A percentile compares a stretch with the other conserved stretches of the same genome.
phyloP scores from a whole-genome alignment of 345 rosid species.

The Aethionema arabicum region DNA sequence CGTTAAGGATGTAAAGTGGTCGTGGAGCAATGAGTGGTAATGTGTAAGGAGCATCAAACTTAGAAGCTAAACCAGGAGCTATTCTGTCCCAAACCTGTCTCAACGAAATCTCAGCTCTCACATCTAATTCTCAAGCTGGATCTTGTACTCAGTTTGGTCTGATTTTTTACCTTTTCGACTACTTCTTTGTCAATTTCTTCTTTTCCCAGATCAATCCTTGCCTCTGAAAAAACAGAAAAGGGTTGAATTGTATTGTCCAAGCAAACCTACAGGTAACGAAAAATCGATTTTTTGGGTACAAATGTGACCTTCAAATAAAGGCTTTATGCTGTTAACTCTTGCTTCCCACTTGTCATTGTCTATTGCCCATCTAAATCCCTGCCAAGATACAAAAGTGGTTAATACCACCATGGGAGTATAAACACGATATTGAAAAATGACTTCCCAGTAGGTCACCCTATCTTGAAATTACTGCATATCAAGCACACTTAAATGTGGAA shows the following conservation, averaged over 20 bases:
- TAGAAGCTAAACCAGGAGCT: slow-evolving; percentile 81
- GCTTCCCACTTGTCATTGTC: slow-evolving; percentile 78
- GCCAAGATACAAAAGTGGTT: slow-evolving; percentile 21
- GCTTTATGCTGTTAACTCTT: slow-evolving; percentile 76
- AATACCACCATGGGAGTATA: not conserved
- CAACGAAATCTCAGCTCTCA: slow-evolving; percentile 5
- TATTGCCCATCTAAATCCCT: slow-evolving; percentile 92
- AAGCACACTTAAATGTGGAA: too few species aligned
- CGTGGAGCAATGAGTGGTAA: slow-evolving; percentile 69
- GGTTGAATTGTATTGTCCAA: not conserved
- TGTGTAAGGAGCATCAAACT: slow-evolving; percentile 70
- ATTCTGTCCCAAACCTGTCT: slow-evolving; percentile 85
- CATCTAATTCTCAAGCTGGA: not conserved
- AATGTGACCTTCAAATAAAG: slow-evolving; percentile 74
- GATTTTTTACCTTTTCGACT: slow-evolving; percentile 81
- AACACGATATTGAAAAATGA: too few species aligned
- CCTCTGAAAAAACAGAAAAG: slow-evolving; percentile 47
- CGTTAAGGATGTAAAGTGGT: slow-evolving; percentile 66
- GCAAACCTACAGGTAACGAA: not conserved
- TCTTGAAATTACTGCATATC: too few species aligned
- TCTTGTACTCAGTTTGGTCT: slow-evolving; percentile 5
- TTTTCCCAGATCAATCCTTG: slow-evolving; percentile 64
- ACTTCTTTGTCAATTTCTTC: slow-evolving; percentile 66
- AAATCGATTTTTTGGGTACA: not conserved
- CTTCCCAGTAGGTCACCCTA: too few species aligned